Conservation (phyloP, 2,329 filamentous ascomycete genomes). For the Ophiocordyceps robertsii region DNA sequence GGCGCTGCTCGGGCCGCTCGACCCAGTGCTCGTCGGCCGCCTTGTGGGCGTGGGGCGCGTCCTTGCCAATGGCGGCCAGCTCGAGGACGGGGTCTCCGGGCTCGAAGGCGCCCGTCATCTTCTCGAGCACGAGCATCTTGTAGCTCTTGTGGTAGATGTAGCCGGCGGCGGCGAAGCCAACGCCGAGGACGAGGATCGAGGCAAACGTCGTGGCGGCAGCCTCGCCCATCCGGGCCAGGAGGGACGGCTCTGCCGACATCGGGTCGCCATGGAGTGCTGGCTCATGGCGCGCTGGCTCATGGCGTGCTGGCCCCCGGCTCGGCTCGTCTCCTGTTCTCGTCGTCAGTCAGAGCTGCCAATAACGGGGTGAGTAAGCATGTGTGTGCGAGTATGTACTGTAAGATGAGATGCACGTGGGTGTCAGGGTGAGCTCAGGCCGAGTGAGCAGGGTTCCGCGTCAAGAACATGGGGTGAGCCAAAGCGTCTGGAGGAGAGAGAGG, state of each 20-base stretch:
- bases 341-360: too few species aligned
- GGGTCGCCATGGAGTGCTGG: neutral
- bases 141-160: slow-evolving; percentile 74
- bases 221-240: slow-evolving; percentile 54
- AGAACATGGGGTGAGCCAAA: too few species aligned
- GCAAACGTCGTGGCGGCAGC: slow-evolving; percentile 63
- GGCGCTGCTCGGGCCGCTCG: slow-evolving; percentile 64
- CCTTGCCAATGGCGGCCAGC: slow-evolving; percentile 54
- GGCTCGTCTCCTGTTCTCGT: neutral
- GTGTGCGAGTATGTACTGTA: too few species aligned
- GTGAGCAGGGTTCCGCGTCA: too few species aligned
- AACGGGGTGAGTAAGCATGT: too few species aligned
- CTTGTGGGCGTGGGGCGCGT: slow-evolving; percentile 30
- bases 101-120: slow-evolving; percentile 85
- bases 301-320: too few species aligned
- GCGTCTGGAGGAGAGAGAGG: too few species aligned
- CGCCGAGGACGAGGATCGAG: slow-evolving; percentile 58
- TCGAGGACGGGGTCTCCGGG: slow-evolving; percentile 85
- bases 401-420: too few species aligned
- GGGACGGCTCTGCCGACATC: slow-evolving; percentile 16
- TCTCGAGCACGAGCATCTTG: slow-evolving; percentile 79
- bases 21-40: slow-evolving; percentile 51
- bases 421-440: too few species aligned
- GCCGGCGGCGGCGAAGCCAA: slow-evolving; percentile 51
- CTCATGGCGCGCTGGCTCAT: neutral